phyloP scores from a whole-genome alignment of 257 asterid genomes.

The Haberlea rhodopensis region DNA sequence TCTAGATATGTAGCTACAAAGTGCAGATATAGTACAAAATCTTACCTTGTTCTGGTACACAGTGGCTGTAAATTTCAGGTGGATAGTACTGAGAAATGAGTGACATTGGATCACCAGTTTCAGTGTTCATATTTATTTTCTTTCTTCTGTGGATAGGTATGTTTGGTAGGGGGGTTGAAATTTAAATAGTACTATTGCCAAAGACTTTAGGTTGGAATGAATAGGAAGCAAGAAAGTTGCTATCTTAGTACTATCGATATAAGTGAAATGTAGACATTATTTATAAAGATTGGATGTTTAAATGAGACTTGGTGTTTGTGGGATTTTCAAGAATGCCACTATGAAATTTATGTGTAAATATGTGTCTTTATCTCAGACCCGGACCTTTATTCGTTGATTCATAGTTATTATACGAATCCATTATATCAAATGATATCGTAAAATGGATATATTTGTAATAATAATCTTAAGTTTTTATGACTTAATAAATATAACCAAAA shows the following conservation, averaged over 20 bases:
- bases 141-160: neutral
- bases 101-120: slow-evolving; percentile 37
- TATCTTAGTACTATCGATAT: slow-evolving; percentile 19
- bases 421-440: too few species aligned
- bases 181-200: neutral
- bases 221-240: slow-evolving; percentile 20
- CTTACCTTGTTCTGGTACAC: neutral
- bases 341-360: too few species aligned
- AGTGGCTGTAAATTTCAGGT: neutral
- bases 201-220: slow-evolving; percentile 2
- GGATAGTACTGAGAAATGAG: slow-evolving; percentile 40
- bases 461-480: too few species aligned
- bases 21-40: neutral
- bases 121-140: slow-evolving; percentile 25
- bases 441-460: too few species aligned
- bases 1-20: neutral
- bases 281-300: slow-evolving; percentile 29
- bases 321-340: slow-evolving; percentile 32
- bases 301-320: slow-evolving; percentile 19
- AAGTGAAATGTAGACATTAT: slow-evolving; percentile 27
- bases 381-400: too few species aligned
- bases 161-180: neutral
- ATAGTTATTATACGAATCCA: too few species aligned
- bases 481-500: too few species aligned
- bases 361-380: too few species aligned